Base-by-base conservation (phyloP, 2,329 filamentous ascomycete species). In the Fusarium sp. region DNA sequence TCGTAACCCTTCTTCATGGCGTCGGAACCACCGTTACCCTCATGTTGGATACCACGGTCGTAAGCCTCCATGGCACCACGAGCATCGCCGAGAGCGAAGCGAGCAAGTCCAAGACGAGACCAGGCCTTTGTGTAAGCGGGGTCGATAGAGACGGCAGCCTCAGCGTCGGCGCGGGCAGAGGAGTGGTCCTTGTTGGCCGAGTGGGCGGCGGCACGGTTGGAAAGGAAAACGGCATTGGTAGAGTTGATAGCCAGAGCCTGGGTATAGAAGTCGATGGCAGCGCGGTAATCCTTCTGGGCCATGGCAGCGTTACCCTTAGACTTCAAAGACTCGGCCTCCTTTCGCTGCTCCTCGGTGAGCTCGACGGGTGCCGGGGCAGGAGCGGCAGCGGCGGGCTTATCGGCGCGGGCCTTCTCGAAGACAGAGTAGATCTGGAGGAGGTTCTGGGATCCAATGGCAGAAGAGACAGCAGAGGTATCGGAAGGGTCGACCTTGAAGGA, bases 1-100 rank as follows among this genome's bases (percentile, higher is more conserved):
- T 98, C 94, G 77, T 88, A 96, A 20, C 96, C 96, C 82, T 95
- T 96, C 85, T 94, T 95, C 96, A 98, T 98, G 63, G 95, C 94
- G 17, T 98, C 94, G 72, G 92, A 96, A 65, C 96, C 96, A 54
- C 96, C 96, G 76, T 90, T 96, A 51, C 96, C 95, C 81, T 99
- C 96, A 68, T 93, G 88, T 78, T 97, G 92, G 76, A 99, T 98
- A 53, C 96, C 96, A 79, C 92, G 88, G 80, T 90, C 84, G 82
- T 99, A 99, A 19, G 96, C 96, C 74, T 98, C 94, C 90, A 97
- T 97, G 68, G 92, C 91, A 49, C 93, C 96, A 81, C 91, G 90
- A 57, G 93, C 91, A 76, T 99, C 95, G 33, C 94, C 95, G 51
- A 97, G 87, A 17, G 95, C 95, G 80, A 95, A 99, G 65, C 91